Percentiles rank a stretch among this genome's conserved stretches.
Evolutionary conservation across 139 green algal species (phyloP).

Genomic region (Chlorella vulgaris): DNA sequence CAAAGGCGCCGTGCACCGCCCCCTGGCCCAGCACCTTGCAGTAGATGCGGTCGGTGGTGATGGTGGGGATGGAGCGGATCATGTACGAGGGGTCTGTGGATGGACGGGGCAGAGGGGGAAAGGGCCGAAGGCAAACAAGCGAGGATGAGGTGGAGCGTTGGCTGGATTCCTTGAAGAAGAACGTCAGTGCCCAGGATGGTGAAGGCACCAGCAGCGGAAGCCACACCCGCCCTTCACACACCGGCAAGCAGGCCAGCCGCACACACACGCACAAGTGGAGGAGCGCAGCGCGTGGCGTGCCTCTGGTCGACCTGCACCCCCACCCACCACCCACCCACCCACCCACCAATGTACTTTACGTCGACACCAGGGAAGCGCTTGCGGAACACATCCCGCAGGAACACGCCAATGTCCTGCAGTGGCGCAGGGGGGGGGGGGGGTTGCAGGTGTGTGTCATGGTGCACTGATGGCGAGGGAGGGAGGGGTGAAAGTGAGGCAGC

Average conservation of each 20-base stretch:
- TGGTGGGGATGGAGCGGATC: slow-evolving; percentile 93
- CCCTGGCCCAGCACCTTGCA: slow-evolving; percentile 95
- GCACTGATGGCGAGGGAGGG: too few species aligned
- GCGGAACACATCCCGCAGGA: slow-evolving; percentile 79
- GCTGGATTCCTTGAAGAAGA: too few species aligned
- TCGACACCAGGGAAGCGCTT: slow-evolving; percentile 74
- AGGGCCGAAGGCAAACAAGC: not conserved
- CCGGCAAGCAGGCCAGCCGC: too few species aligned
- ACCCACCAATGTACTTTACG: slow-evolving; percentile 90
- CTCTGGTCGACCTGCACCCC: not conserved
- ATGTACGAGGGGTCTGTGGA: slow-evolving; percentile 90
- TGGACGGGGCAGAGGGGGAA: slow-evolving; percentile 39
- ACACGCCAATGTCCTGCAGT: slow-evolving; percentile 87
- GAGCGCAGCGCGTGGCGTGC: not conserved
- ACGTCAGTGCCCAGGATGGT: too few species aligned
- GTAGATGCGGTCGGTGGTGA: slow-evolving; percentile 88
- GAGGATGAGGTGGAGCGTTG: too few species aligned
- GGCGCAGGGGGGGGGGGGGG: slow-evolving; percentile 29
- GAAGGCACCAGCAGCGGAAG: too few species aligned
- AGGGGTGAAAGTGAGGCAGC: too few species aligned
- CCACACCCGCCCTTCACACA: too few species aligned
- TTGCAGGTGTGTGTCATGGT: not conserved
- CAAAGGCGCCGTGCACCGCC: slow-evolving; percentile 96
- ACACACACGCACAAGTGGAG: not conserved
- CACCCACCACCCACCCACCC: slow-evolving; percentile 40